Base-by-base conservation (phyloP, 1,284 basidiomycete species). In the Ustilago loliicola region DNA sequence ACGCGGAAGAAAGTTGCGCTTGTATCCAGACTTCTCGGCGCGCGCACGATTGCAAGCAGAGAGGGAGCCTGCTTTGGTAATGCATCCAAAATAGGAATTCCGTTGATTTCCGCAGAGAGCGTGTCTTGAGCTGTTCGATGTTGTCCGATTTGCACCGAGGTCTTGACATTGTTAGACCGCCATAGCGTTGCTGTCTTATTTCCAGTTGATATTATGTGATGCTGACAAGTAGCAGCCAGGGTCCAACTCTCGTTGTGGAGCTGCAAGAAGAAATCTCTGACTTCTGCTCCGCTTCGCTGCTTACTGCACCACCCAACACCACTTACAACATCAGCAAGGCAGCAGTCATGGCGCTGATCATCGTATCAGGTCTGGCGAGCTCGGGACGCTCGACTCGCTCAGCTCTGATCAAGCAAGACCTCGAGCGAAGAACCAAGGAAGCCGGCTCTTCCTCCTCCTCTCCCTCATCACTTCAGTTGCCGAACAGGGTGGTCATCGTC, bases 321-420 rank as follows among this genome's bases (percentile, higher is more conserved):
- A 17, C 30, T 45, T 5, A 36, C 8, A 38, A 23, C 38, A 45
- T 17, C 27, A 47, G 17, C 25, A n/a, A 47, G 3, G 3, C 30
- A 56, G 15, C 32, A 40, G 29, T 4, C 58, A 98, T 98, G 96
- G 95, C 96, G n/a, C 90, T 98, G 60, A 89, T 99, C 78, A 96
- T 95, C 3, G 89, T 98, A 47, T 91, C 93, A n/a, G 96, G 96
- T 11, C 95, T 91, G 87, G 96, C 96, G 0, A 92, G 90, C 80
- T 92, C 93, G 48, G 96, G 96, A 62, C 98, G 98, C 87, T 91
- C 93, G 0, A 89, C 87, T n/a, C 88, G 95, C 52, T 92, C 92
- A 0, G 76, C 87, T 1, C 91, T 95, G 84, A 89, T 98, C 60
- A 89, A 89, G 51, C 79, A 84, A 2, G 89, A 90, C 80, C 88